phyloP scores from a whole-genome alignment of 139 green algal genomes.

The Spirogloea muscicola region DNA sequence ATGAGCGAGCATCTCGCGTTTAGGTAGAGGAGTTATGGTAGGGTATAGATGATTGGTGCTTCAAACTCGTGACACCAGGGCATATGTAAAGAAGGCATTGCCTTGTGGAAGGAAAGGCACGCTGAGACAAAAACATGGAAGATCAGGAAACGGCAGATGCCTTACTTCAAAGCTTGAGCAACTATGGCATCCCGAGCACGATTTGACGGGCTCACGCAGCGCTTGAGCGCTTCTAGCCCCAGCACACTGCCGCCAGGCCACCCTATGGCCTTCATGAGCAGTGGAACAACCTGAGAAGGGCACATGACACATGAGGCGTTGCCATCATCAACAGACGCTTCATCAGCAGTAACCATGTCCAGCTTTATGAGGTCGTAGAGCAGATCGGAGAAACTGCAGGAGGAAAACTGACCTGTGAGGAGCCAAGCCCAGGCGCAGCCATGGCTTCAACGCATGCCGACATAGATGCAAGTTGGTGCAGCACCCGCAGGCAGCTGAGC shows the following conservation, averaged over 20 bases:
- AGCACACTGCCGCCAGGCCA: constrained; percentile 38
- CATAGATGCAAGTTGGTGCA: constrained; percentile 35
- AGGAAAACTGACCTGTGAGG: neutral
- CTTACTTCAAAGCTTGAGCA: constrained; percentile 33
- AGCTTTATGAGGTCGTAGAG: too few relatives aligned
- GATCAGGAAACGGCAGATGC: too few relatives aligned
- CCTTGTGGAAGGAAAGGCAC: too few relatives aligned
- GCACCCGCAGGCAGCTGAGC: constrained; percentile 15
- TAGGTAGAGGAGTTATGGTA: too few relatives aligned
- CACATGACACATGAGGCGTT: constrained; percentile 5
- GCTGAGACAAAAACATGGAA: too few relatives aligned
- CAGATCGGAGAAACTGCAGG: neutral
- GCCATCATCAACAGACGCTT: neutral
- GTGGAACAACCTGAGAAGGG: constrained; percentile 28
- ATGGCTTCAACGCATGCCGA: constrained; percentile 37
- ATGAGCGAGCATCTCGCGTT: too few relatives aligned
- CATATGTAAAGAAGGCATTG: too few relatives aligned
- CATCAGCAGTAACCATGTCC: too few relatives aligned
- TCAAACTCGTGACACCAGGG: too few relatives aligned
- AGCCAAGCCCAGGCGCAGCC: constrained; percentile 11
- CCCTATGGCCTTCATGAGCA: constrained; percentile 41
- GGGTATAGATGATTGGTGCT: too few relatives aligned
- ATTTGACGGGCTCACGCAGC: constrained; percentile 5
- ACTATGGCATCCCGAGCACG: constrained; percentile 32
- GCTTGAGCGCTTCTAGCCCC: constrained; percentile 39